Evolutionary conservation across 805 yeast genomes (phyloP).

Genomic region (Zygosaccharomyces rouxii): DNA sequence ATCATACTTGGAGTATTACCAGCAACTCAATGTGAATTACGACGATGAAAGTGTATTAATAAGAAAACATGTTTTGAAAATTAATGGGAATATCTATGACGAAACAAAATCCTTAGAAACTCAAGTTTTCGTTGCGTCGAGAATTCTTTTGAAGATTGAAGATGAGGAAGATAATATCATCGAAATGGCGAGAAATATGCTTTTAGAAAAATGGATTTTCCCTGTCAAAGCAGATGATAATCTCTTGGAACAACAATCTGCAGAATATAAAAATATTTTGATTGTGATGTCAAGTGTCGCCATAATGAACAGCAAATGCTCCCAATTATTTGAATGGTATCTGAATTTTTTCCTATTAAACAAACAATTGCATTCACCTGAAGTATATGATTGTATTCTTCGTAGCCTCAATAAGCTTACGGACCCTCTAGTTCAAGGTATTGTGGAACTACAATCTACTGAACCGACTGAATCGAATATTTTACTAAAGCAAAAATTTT

Average conservation of each 20-base stretch:
- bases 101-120: conserved; percentile 31
- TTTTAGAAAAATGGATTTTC: conserved; percentile 40
- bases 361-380: conserved; percentile 19
- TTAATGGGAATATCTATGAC: conserved; percentile 47
- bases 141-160: conserved; percentile 50
- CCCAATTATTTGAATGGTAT: conserved; percentile 46
- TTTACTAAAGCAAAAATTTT: neutral
- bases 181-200: conserved; percentile 38
- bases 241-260: conserved; percentile 13
- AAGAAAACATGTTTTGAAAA: conserved; percentile 54
- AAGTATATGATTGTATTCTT: conserved; percentile 9
- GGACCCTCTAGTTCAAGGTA: conserved; percentile 25
- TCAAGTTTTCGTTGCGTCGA: conserved; percentile 45
- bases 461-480: conserved; percentile 19
- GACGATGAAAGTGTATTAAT: conserved; percentile 62
- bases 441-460: conserved; percentile 30
- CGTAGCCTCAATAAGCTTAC: conserved; percentile 18
- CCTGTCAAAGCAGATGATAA: conserved; percentile 8
- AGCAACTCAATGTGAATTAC: conserved; percentile 40
- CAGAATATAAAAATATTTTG: conserved; percentile 16
- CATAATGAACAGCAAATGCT: conserved; percentile 36
- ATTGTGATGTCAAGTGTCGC: conserved; percentile 41
- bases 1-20: conserved; percentile 41
- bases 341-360: conserved; percentile 43
- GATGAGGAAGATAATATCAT: conserved; percentile 64